Base-by-base conservation (phyloP, 2,329 filamentous ascomycete species). In the Fusarium armeniacum region DNA sequence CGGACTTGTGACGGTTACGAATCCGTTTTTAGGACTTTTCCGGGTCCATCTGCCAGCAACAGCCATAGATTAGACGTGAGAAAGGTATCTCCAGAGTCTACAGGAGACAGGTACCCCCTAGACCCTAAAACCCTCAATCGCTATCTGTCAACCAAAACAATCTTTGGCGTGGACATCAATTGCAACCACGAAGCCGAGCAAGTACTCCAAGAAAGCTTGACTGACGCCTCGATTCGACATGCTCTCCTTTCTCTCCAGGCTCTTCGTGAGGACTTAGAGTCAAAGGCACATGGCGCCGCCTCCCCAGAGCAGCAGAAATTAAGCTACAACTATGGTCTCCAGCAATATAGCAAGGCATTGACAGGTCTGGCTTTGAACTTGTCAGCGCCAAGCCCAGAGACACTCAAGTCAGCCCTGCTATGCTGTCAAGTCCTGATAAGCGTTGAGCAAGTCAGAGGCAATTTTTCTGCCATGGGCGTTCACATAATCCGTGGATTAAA, bases 381-480 rank as follows among this genome's bases (percentile, higher is more conserved):
- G 46, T 79, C 79, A 20, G 77, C 71, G 59, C 76, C 76, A 5
- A 62, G 71, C 61, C 70, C 75, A 12, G 67, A 73, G 11, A 60
- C 61, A 7, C 67, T 82, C 33, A 81, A 75, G 60, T 81, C 80
- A 26, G 78, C 81, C 55, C 73, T 84, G 35, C 75, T 83, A 60
- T 84, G 82, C 75, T 84, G 83, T 69, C 81, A 83, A 65, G 71
- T 83, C 41, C 79, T 84, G 65, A 83, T 84, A 69, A 83, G 82
- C 68, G 83, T 84, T 58, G 82, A 84, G 69, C 81, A 84, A 74
- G 78, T 81, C 54, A 76, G 76, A 32, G 72, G 74, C 7, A 81
- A 83, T 56, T 82, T 79, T 38, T 61, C 74, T 62, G 77, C 80
- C 38, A 82, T 83, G 81, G 78, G 76, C 41, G 79, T 81, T 45